Percentiles rank a stretch among this genome's conserved stretches.
These are phyloP conservation scores for Exophiala oligosperma DNA, from an alignment of 2,329 filamentous ascomycete genomes.

Conservation along the genomic window DNA sequence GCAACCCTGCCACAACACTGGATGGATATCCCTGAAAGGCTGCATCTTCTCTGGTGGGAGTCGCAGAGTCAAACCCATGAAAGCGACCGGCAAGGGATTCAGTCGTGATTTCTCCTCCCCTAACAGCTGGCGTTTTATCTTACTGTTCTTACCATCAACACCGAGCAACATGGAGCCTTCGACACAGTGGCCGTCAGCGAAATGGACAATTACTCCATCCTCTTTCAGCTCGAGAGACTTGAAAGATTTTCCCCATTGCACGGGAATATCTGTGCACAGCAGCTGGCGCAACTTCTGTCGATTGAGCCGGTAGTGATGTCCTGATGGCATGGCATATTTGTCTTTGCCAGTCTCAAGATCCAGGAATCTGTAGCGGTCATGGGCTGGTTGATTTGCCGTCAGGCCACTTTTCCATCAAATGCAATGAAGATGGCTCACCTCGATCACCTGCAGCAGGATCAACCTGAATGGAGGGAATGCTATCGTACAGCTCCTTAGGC, in stretches of 20 bases:
- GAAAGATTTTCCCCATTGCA: slow-evolving; percentile 32
- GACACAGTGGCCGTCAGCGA: slow-evolving; percentile 24
- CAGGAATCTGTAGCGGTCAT: slow-evolving; percentile 32
- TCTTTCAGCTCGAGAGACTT: neutral
- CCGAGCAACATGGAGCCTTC: slow-evolving; percentile 29
- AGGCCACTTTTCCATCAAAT: neutral
- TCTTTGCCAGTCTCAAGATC: slow-evolving; percentile 32
- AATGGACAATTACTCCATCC: slow-evolving; percentile 13
- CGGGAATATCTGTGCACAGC: slow-evolving; percentile 27
- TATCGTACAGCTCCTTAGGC: slow-evolving; percentile 28
- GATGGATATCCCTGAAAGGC: slow-evolving; percentile 13
- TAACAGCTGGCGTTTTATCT: slow-evolving; percentile 19
- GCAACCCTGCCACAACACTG: slow-evolving; percentile 26
- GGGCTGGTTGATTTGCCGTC: neutral
- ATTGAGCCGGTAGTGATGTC: slow-evolving; percentile 31
- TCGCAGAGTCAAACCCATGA: slow-evolving; percentile 11
- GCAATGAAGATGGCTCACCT: slow-evolving; percentile 10
- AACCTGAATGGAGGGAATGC: slow-evolving; percentile 30
- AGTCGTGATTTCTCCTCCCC: slow-evolving; percentile 2
- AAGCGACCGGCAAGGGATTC: slow-evolving; percentile 8
- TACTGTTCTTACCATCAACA: slow-evolving; percentile 31
- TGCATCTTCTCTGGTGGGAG: slow-evolving; percentile 6
- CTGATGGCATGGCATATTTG: slow-evolving; percentile 34
- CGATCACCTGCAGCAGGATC: slow-evolving; percentile 30
- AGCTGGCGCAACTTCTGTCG: slow-evolving; percentile 32